Conservation (phyloP, 73 alveolate species). For the Effrenium voratum region DNA sequence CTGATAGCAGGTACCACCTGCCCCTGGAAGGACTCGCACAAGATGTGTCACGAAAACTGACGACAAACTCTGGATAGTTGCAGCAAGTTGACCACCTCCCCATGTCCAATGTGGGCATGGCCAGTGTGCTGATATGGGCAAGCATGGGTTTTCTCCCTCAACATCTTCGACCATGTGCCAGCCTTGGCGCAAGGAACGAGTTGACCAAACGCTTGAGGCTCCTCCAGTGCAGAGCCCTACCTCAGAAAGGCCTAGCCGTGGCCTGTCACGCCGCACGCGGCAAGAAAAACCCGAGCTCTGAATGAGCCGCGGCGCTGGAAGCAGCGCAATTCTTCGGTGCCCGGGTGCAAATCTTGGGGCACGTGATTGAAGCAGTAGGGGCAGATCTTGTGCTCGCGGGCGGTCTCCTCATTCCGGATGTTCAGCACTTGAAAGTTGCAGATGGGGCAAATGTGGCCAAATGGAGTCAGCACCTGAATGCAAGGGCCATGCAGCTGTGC, state of each 20-base stretch:
- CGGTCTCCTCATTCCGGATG: constrained; percentile 53
- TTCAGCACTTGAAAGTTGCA: constrained; percentile 72
- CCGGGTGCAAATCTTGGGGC: constrained; percentile 69
- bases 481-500: neutral
- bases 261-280: no score
- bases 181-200: no score
- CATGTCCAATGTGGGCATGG: neutral
- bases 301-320: constrained; percentile 67
- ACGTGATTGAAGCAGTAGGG: constrained; percentile 70
- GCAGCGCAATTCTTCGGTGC: constrained; percentile 40
- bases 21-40: neutral
- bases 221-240: no score
- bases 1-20: neutral
- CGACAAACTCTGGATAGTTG: neutral
- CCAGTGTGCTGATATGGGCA: no score
- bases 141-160: no score
- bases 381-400: constrained; percentile 39
- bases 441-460: constrained; percentile 63
- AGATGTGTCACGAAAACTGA: neutral
- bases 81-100: neutral
- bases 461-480: constrained; percentile 9
- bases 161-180: no score
- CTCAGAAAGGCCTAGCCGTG: no score
- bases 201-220: no score
- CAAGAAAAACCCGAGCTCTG: no score